Conservation (phyloP, 2,329 filamentous ascomycete genomes). For the Pseudogymnoascus sp. region DNA sequence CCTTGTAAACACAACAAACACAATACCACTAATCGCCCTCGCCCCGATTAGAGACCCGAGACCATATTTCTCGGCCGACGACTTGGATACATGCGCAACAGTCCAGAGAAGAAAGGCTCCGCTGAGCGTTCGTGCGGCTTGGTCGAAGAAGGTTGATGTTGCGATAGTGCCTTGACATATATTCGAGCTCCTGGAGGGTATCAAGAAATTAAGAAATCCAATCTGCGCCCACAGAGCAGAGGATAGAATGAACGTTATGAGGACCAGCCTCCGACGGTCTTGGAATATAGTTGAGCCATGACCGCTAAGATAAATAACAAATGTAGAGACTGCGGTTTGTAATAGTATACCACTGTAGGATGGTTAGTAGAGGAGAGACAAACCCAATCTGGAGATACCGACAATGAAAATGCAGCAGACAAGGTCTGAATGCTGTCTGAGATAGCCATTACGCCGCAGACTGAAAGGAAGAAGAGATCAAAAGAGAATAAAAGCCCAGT, state of each 20-base stretch:
- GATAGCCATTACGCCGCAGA: conserved; percentile 22
- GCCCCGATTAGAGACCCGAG: conserved; percentile 23
- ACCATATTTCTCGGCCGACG: conserved; percentile 20
- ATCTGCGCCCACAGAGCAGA: conserved; percentile 24
- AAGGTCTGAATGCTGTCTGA: conserved; percentile 25
- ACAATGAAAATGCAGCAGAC: conserved; percentile 28
- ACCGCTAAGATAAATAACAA: conserved; percentile 24
- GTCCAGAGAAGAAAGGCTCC: conserved; percentile 29
- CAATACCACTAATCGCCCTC: conserved; percentile 23
- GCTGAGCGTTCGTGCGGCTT: conserved; percentile 24
- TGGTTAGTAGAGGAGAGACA: conserved; percentile 13
- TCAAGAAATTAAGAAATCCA: conserved; percentile 25
- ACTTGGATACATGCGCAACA: conserved; percentile 22
- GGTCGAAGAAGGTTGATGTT: conserved; percentile 25
- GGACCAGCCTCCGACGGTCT: conserved; percentile 31
- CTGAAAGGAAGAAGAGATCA: conserved; percentile 16
- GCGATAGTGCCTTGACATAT: conserved; percentile 24
- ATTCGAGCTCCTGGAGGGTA: conserved; percentile 16
- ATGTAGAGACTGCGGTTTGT: conserved; percentile 23
- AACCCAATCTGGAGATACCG: conserved; percentile 12
- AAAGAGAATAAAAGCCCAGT: conserved; percentile 24
- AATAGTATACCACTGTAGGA: conserved; percentile 26
- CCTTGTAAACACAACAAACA: conserved; percentile 26
- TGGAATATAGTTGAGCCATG: conserved; percentile 25
- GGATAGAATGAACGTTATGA: conserved; percentile 28